phyloP scores from a whole-genome alignment of 2,329 filamentous ascomycete species.

The Diplodia corticola region DNA sequence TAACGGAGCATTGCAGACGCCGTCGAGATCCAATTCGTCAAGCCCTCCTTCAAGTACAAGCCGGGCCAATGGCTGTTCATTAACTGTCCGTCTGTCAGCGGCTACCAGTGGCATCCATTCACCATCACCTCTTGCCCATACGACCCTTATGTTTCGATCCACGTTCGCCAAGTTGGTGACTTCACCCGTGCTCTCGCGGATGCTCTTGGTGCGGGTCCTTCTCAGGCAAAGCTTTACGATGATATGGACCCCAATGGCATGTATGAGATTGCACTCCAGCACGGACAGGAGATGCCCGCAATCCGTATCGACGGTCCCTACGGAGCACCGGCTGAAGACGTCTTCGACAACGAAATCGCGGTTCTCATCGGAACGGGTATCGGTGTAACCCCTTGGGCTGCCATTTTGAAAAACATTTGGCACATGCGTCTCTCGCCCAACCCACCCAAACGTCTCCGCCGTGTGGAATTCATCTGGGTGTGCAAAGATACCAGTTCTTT shows the following conservation, averaged over 20 bases:
- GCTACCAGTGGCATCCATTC: constrained; percentile 93
- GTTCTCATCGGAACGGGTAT: constrained; percentile 85
- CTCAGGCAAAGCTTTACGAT: constrained; percentile 87
- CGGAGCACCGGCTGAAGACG: constrained; percentile 94
- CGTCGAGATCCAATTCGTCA: constrained; percentile 95
- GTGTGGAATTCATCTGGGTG: constrained; percentile 99
- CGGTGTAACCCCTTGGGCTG: constrained; percentile 82
- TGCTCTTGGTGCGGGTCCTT: constrained; percentile 84
- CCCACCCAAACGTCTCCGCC: constrained; percentile 81
- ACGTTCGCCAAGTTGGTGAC: constrained; percentile 94
- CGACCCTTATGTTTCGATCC: constrained; percentile 90
- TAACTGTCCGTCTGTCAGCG: constrained; percentile 84
- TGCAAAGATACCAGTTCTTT: constrained; percentile 95
- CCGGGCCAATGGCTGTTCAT: constrained; percentile 98
- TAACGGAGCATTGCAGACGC: constrained; percentile 61
- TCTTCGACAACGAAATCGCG: constrained; percentile 90
- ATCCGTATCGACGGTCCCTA: constrained; percentile 94
- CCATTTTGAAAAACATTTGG: constrained; percentile 97
- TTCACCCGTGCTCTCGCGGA: constrained; percentile 94
- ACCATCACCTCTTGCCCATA: constrained; percentile 98
- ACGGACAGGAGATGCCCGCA: constrained; percentile 86
- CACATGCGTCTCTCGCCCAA: constrained; percentile 89
- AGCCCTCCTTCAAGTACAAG: constrained; percentile 97
- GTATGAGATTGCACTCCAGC: constrained; percentile 95
- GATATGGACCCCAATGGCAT: constrained; percentile 90